These are phyloP conservation scores for Aureobasidium sp. DNA, from an alignment of 2,329 filamentous ascomycete species.

Conservation along the genomic window DNA sequence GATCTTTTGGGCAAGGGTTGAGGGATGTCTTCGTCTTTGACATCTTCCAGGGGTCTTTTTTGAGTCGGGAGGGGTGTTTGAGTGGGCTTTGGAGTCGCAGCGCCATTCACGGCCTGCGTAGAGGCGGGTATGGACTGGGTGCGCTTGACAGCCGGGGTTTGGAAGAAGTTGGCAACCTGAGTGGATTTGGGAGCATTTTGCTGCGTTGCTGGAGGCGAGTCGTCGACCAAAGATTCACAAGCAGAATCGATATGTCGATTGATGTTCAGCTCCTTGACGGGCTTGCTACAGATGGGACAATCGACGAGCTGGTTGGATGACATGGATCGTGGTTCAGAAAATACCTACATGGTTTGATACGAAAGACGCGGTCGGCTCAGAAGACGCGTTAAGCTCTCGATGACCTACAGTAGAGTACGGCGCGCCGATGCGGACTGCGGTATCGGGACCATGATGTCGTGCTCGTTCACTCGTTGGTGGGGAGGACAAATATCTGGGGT, in stretches of 20 bases:
- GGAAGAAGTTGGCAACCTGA: slow-evolving; percentile 48
- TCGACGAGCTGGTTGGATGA: slow-evolving; percentile 48
- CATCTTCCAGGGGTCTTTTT: slow-evolving; percentile 8
- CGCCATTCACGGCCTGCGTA: slow-evolving; percentile 19
- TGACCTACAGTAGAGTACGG: neutral
- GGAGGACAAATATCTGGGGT: slow-evolving; percentile 5
- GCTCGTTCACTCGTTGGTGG: neutral
- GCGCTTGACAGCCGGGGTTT: slow-evolving; percentile 44
- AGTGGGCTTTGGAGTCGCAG: neutral
- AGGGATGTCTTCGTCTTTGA: slow-evolving; percentile 13
- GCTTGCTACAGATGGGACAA: slow-evolving; percentile 75
- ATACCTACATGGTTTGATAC: neutral
- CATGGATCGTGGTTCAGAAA: neutral
- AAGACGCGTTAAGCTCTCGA: slow-evolving; percentile 4
- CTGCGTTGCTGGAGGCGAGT: slow-evolving; percentile 36
- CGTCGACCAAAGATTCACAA: slow-evolving; percentile 62
- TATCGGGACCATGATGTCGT: slow-evolving; percentile 11
- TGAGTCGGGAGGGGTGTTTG: neutral
- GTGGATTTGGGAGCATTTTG: slow-evolving; percentile 35
- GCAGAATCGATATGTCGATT: slow-evolving; percentile 86
- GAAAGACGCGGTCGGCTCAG: neutral
- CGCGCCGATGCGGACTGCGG: neutral
- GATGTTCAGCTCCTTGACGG: slow-evolving; percentile 67
- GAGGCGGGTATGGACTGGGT: neutral
- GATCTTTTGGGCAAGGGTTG: slow-evolving; percentile 52